Evolutionary conservation across 257 asterid species (phyloP).

Genomic region (Nicotiana paniculata): DNA sequence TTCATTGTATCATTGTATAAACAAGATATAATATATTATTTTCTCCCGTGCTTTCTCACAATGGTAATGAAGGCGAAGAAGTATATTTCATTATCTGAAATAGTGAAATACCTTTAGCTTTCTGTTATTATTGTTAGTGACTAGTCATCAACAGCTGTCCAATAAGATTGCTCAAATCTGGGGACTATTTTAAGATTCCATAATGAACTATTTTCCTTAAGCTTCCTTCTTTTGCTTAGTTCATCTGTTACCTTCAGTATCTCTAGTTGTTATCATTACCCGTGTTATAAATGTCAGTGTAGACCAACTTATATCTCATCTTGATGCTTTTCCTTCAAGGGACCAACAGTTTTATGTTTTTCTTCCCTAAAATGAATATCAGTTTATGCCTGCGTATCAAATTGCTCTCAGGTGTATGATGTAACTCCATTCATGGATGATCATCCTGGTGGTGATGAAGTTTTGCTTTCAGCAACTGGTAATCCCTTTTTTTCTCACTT

Average conservation of each 20-base stretch:
- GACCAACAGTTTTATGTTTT: not conserved
- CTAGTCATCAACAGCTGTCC: not conserved
- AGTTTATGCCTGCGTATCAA: not conserved
- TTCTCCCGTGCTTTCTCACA: too few species aligned
- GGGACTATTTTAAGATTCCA: not conserved
- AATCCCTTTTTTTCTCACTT: not conserved
- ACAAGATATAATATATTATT: too few species aligned
- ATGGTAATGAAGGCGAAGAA: not conserved
- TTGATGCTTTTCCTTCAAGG: not conserved
- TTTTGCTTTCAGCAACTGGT: conserved; percentile 77
- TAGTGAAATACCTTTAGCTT: too few species aligned
- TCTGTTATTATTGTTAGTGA: not conserved
- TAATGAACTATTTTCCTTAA: not conserved
- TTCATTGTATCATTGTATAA: too few species aligned
- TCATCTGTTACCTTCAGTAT: not conserved
- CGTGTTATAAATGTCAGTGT: not conserved
- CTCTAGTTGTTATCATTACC: not conserved
- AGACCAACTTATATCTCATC: conserved; percentile 1
- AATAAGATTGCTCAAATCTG: not conserved
- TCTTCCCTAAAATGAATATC: not conserved
- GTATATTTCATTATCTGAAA: too few species aligned
- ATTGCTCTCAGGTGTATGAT: conserved; percentile 60
- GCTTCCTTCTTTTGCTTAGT: not conserved
- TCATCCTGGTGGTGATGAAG: conserved; percentile 96
- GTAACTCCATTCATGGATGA: conserved; percentile 92